Base-by-base conservation (phyloP, 345 rosid genomes). In the Luvunga scandens region DNA sequence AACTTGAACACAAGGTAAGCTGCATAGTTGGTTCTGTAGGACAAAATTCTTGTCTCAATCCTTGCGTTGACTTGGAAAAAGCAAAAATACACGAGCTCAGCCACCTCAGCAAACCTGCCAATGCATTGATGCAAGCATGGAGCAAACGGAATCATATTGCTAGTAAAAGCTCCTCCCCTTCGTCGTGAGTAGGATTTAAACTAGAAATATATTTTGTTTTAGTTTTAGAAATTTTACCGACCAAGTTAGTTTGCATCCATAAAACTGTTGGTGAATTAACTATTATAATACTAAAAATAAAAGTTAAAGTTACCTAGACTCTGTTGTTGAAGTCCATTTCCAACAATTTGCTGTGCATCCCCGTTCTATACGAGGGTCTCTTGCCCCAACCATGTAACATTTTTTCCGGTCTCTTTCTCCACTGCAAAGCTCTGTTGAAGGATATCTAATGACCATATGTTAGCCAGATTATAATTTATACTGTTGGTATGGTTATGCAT, bases 31-130 rank as follows among this genome's bases (percentile, higher is more conserved):
- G 50, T 45, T 12, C 16, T 45, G 16, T 13, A 16, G 5, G 50
- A 45, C 50, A 45, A 45, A 45, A 69, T 66, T 38, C 28, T 66
- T 13, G 83, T 73, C 19, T 69, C 76, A 25, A 83, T 68, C 56
- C 57, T 56, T 45, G 81, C 83, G 50, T n/a, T 42, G 18, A 80
- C 34, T 0, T 80, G 77, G 9, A 83, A 76, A 45, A 77, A 56
- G 38, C 71, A 65, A 45, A 74, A 78, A 4, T 2, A 7, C 13
- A 30, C 30, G 10, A 80, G 86, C 73, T 73, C 65, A 2, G 81
- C 86, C 65, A 74, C 83, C 66, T 83, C 79, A 30, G 63, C 4
- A 78, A 83, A 80, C 73, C 86, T 83, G 77, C 19, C 28, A 21
- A 64, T 48, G 3, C 50, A 42, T 10, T 2, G 48, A 42, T 39